Conservation (phyloP, 768 basidiomycete genomes). For the Pilatotrama ljubarskyi region DNA sequence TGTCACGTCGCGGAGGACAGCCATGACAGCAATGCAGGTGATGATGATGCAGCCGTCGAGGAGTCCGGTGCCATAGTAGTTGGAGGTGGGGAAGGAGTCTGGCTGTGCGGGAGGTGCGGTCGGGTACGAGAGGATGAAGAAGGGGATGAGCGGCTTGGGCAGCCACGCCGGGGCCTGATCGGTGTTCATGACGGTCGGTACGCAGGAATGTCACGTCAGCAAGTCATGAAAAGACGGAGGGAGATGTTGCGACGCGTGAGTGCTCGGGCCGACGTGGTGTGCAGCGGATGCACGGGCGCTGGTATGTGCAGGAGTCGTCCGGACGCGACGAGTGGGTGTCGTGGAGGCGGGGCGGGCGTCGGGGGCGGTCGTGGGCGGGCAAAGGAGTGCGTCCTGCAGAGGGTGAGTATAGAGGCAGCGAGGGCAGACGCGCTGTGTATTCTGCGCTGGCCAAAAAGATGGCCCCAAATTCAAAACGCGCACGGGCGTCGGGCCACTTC, state of each 20-base stretch:
- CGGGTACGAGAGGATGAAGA: constrained; percentile 75
- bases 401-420: neutral
- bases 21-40: constrained; percentile 84
- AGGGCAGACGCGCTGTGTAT: neutral
- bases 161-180: constrained; percentile 42
- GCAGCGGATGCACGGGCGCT: neutral
- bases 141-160: constrained; percentile 58
- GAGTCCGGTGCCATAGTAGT: constrained; percentile 71
- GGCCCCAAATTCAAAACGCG: neutral
- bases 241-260: constrained; percentile 5
- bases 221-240: constrained; percentile 31
- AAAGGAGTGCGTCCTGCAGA: neutral
- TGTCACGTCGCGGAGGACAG: constrained; percentile 76
- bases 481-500: constrained; percentile 11
- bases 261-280: neutral
- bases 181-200: constrained; percentile 39
- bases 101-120: constrained; percentile 51
- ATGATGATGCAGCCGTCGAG: constrained; percentile 80
- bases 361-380: constrained; percentile 1
- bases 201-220: constrained; percentile 34
- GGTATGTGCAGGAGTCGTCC: neutral
- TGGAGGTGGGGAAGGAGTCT: constrained; percentile 72
- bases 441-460: constrained; percentile 12
- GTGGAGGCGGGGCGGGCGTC: neutral
- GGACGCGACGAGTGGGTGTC: constrained; percentile 1